Conservation (phyloP, 2,329 filamentous ascomycete genomes). For the Teratosphaeria viscida region DNA sequence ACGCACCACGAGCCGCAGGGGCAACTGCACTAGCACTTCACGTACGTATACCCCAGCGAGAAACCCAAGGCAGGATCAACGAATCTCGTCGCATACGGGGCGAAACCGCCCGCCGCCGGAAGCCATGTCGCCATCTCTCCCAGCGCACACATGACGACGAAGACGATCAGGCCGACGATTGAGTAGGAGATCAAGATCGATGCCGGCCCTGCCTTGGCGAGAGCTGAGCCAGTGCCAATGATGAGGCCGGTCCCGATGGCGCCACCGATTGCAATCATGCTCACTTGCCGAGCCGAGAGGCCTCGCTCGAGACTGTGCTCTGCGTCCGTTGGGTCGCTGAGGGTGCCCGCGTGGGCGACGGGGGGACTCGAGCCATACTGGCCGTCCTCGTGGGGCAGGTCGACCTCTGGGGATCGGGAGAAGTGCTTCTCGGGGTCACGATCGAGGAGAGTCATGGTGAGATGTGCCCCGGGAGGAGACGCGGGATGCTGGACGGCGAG, state of each 20-base stretch:
- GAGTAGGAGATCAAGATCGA: constrained; percentile 18
- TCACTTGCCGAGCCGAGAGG: constrained; percentile 45
- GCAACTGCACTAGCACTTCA: background rate
- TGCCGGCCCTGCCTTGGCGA: background rate
- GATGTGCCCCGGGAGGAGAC: background rate
- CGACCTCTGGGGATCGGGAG: background rate
- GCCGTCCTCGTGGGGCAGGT: constrained; percentile 8
- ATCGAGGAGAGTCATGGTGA: background rate
- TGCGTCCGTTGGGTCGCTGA: constrained; percentile 14
- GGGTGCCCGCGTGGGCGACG: constrained; percentile 6
- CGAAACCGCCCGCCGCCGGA: background rate
- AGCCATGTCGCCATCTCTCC: background rate
- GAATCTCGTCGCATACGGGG: background rate
- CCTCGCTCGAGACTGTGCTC: constrained; percentile 38
- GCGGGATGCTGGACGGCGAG: background rate
- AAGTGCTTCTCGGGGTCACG: constrained; percentile 6
- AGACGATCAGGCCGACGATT: constrained; percentile 1
- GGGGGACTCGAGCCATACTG: constrained; percentile 8
- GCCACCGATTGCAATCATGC: constrained; percentile 59
- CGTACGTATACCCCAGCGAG: background rate
- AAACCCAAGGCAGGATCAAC: background rate
- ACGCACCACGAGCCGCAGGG: background rate
- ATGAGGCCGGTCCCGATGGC: constrained; percentile 22
- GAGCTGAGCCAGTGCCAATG: constrained; percentile 13
- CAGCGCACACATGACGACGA: background rate